phyloP scores from a whole-genome alignment of 2,329 filamentous ascomycete genomes.

The Hyphodiscus sp. region DNA sequence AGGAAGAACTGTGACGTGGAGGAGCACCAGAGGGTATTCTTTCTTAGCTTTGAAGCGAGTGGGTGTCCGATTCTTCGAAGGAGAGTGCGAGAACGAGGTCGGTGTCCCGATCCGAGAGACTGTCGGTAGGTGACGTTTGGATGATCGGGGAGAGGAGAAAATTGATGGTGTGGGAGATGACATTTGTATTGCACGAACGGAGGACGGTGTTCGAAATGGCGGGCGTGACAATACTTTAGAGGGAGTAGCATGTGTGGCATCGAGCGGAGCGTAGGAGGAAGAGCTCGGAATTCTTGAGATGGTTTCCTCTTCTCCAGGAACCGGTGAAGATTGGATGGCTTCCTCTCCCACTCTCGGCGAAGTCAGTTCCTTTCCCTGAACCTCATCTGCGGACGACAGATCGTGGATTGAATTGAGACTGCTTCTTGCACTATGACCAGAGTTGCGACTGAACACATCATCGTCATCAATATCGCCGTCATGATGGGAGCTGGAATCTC shows the following conservation, averaged over 20 bases:
- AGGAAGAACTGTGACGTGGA: constrained; percentile 72
- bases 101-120: constrained; percentile 54
- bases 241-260: constrained; percentile 33
- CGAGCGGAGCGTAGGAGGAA: constrained; percentile 24
- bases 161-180: constrained; percentile 55
- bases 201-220: constrained; percentile 63
- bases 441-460: constrained; percentile 28
- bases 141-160: constrained; percentile 48
- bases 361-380: constrained; percentile 21
- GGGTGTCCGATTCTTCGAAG: constrained; percentile 37
- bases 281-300: constrained; percentile 37
- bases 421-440: constrained; percentile 18
- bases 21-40: constrained; percentile 63
- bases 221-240: constrained; percentile 53
- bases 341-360: constrained; percentile 26
- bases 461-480: constrained; percentile 31
- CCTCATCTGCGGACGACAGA: constrained; percentile 20
- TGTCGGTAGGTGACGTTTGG: constrained; percentile 41
- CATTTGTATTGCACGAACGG: constrained; percentile 66
- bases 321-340: constrained; percentile 4
- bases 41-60: constrained; percentile 50
- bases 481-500: constrained; percentile 27
- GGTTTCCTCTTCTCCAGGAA: constrained; percentile 31
- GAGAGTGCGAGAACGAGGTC: constrained; percentile 25
- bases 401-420: constrained; percentile 25